Conservation (phyloP, 1,139 yeast genomes). For the Candida frijolesensis region DNA sequence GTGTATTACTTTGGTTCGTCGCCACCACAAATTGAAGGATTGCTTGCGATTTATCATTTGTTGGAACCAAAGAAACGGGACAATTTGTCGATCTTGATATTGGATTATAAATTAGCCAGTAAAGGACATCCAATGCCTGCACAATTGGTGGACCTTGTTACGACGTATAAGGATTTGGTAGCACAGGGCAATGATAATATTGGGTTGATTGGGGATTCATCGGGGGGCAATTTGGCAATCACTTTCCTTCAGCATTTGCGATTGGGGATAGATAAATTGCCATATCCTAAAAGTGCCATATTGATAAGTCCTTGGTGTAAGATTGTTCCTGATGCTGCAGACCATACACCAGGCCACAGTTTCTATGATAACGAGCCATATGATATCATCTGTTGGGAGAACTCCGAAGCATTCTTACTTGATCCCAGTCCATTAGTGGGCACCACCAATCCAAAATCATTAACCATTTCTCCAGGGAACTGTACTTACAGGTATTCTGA, state of each 20-base stretch:
- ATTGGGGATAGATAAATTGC: constrained; percentile 13
- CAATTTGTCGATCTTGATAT: constrained; percentile 32
- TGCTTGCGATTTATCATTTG: constrained; percentile 32
- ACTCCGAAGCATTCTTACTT: constrained; percentile 8
- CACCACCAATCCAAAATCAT: constrained; percentile 9
- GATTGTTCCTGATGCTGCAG: constrained; percentile 16
- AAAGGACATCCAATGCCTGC: constrained; percentile 35
- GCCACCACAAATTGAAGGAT: constrained; percentile 34
- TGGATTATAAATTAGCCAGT: constrained; percentile 43
- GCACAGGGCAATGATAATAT: constrained; percentile 31
- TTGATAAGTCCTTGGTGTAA: constrained; percentile 47
- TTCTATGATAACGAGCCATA: constrained; percentile 32
- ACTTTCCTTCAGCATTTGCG: constrained; percentile 32
- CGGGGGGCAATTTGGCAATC: constrained; percentile 43
- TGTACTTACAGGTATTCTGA: constrained; percentile 23
- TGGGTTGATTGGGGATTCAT: constrained; percentile 42
- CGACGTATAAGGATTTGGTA: constrained; percentile 30
- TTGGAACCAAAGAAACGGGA: constrained; percentile 29
- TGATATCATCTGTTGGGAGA: constrained; percentile 31
- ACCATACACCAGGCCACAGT: constrained; percentile 31
- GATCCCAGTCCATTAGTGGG: constrained; percentile 16
- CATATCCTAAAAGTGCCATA: constrained; percentile 34
- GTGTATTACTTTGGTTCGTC: constrained; percentile 41
- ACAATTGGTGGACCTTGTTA: constrained; percentile 37
- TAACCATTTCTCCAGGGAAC: constrained; percentile 21